A percentile compares a stretch with the other conserved stretches of the same genome.
Evolutionary conservation across 1,139 yeast genomes (phyloP).

Genomic region (Diutina scorzettiae): DNA sequence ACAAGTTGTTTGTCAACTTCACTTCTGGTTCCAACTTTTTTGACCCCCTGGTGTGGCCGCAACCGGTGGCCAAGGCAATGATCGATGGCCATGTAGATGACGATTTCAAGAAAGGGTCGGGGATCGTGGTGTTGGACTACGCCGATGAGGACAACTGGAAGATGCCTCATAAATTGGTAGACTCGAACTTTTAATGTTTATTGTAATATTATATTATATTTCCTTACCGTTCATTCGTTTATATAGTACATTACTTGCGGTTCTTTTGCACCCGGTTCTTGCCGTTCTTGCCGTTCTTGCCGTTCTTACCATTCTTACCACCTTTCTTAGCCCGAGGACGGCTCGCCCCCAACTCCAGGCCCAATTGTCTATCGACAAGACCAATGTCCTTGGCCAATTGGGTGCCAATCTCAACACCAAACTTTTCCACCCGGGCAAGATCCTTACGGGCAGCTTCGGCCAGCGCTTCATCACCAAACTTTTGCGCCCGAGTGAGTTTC

Average conservation of each 20-base stretch:
- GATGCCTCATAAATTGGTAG: conserved; percentile 38
- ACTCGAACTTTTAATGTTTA: conserved; percentile 34
- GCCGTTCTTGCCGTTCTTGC: conserved; percentile 8
- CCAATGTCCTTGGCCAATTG: conserved; percentile 61
- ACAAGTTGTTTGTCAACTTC: conserved; percentile 59
- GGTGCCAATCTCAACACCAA: conserved; percentile 66
- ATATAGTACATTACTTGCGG: background rate
- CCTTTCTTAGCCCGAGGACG: conserved; percentile 7
- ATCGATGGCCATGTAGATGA: conserved; percentile 29
- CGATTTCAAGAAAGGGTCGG: conserved; percentile 41
- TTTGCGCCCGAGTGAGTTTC: conserved; percentile 61
- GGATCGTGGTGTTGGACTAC: conserved; percentile 59
- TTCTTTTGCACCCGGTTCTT: conserved; percentile 7
- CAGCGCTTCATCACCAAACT: conserved; percentile 56
- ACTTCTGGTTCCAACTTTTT: conserved; percentile 68
- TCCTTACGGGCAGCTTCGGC: conserved; percentile 45
- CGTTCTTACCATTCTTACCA: conserved; percentile 8
- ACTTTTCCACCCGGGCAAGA: conserved; percentile 64
- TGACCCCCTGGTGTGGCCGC: conserved; percentile 68
- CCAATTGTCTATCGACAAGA: conserved; percentile 23
- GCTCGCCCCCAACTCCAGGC: conserved; percentile 12
- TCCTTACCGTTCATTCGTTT: background rate
- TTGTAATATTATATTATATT: background rate
- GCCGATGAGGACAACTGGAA: conserved; percentile 55
- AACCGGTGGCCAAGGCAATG: conserved; percentile 47